These are phyloP conservation scores for Penicillium verhagenii DNA, from an alignment of 495 filamentous ascomycete species.

Conservation along the genomic window DNA sequence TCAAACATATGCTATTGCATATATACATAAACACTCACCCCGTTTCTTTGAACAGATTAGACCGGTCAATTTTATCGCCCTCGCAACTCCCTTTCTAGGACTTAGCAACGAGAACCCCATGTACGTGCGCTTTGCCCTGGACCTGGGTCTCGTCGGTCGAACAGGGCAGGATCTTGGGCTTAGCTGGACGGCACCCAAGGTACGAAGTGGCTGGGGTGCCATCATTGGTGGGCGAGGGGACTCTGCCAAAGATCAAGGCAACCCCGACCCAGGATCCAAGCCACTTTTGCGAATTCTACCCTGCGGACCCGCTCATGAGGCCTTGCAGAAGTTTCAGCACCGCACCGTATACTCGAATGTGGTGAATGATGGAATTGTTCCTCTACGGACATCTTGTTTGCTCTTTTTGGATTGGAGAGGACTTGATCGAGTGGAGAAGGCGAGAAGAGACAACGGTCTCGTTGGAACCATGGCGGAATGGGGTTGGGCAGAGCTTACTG, in stretches of 20 bases:
- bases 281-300: constrained; percentile 88
- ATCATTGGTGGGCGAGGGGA: constrained; percentile 76
- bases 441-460: constrained; percentile 83
- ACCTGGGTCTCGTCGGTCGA: constrained; percentile 90
- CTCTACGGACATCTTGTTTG: constrained; percentile 88
- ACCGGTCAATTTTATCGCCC: constrained; percentile 89
- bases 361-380: constrained; percentile 97
- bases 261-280: constrained; percentile 75
- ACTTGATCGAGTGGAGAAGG: constrained; percentile 89
- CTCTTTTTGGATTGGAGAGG: constrained; percentile 98
- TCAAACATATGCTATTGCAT: constrained; percentile 94
- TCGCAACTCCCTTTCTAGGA: constrained; percentile 87
- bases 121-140: constrained; percentile 94
- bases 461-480: constrained; percentile 90
- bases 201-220: constrained; percentile 82
- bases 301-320: constrained; percentile 87
- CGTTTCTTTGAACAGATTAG: constrained; percentile 83
- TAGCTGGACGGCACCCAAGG: constrained; percentile 87
- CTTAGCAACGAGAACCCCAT: constrained; percentile 96
- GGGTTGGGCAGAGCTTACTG: constrained; percentile 93
- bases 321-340: constrained; percentile 82
- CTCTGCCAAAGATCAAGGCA: constrained; percentile 60
- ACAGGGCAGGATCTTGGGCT: constrained; percentile 94
- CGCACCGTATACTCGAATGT: constrained; percentile 96
- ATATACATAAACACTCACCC: constrained; percentile 95